Evolutionary conservation across 2,329 filamentous ascomycete species (phyloP).

Genomic region (Leptodontidium sp.): DNA sequence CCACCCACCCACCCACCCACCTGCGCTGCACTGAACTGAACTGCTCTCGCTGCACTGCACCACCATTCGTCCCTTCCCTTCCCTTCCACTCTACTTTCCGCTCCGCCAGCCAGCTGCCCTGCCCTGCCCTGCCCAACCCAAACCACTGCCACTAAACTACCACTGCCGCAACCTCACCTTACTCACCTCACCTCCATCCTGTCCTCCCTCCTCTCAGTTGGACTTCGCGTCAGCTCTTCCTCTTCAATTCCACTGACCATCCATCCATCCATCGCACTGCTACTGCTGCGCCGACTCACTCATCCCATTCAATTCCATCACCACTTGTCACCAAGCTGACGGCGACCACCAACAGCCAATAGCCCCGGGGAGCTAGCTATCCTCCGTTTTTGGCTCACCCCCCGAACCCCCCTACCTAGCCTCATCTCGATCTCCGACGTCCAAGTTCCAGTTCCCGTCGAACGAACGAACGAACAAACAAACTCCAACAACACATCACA

Average conservation of each 20-base stretch:
- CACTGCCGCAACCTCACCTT: neutral
- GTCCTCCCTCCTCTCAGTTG: neutral
- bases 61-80: neutral
- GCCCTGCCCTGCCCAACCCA: neutral
- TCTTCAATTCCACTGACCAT: conserved; percentile 10
- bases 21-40: too few species aligned
- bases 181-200: neutral
- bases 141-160: neutral
- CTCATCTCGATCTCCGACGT: conserved; percentile 30
- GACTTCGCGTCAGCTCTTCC: conserved; percentile 9
- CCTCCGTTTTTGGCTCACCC: conserved; percentile 42
- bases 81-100: neutral
- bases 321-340: conserved; percentile 4
- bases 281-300: conserved; percentile 4
- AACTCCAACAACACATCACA: conserved; percentile 19
- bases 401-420: conserved; percentile 31
- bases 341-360: conserved; percentile 23
- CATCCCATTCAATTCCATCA: conserved; percentile 3
- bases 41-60: too few species aligned
- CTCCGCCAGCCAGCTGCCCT: neutral
- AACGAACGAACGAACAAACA: neutral
- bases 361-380: conserved; percentile 40
- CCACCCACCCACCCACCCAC: too few species aligned
- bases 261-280: conserved; percentile 16
- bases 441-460: conserved; percentile 18